These are phyloP conservation scores for Xylaria longipes DNA, from an alignment of 495 filamentous ascomycete genomes.

Conservation along the genomic window DNA sequence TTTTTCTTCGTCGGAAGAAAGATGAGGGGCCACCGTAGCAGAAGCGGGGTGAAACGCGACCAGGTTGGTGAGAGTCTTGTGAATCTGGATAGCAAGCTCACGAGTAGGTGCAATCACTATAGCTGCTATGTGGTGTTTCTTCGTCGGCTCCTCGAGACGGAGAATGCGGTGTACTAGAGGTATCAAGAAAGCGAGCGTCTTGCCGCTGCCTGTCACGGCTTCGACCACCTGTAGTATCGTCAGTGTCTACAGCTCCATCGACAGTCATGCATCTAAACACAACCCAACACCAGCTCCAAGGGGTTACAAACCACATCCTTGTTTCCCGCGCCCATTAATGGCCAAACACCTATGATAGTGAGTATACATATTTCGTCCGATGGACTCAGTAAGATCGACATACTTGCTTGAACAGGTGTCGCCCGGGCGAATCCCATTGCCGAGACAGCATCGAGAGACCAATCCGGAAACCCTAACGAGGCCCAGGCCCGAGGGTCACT, in stretches of 20 bases:
- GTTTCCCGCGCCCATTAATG: slow-evolving; percentile 81
- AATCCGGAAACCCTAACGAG: slow-evolving; percentile 81
- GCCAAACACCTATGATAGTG: slow-evolving; percentile 55
- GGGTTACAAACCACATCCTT: slow-evolving; percentile 75
- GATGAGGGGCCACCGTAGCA: slow-evolving; percentile 61
- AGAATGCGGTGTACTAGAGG: slow-evolving; percentile 87
- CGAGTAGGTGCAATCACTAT: slow-evolving; percentile 93
- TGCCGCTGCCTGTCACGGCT: slow-evolving; percentile 95
- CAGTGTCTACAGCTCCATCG: slow-evolving; percentile 3
- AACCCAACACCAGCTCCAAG: not conserved
- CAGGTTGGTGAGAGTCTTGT: slow-evolving; percentile 77
- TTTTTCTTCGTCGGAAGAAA: slow-evolving; percentile 56
- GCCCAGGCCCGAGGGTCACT: slow-evolving; percentile 75
- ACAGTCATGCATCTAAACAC: not conserved
- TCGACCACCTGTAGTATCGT: slow-evolving; percentile 29
- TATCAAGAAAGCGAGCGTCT: slow-evolving; percentile 90
- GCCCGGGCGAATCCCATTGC: slow-evolving; percentile 86
- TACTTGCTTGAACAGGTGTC: slow-evolving; percentile 94
- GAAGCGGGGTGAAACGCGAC: slow-evolving; percentile 83
- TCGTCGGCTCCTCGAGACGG: slow-evolving; percentile 71
- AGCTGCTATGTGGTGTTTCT: slow-evolving; percentile 85
- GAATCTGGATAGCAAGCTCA: slow-evolving; percentile 90
- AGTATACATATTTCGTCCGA: not conserved
- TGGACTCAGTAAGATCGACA: slow-evolving; percentile 31
- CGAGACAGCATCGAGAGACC: slow-evolving; percentile 83